These are phyloP conservation scores for Orbilia quercus DNA, from an alignment of 2,329 filamentous ascomycete species.

Conservation along the genomic window DNA sequence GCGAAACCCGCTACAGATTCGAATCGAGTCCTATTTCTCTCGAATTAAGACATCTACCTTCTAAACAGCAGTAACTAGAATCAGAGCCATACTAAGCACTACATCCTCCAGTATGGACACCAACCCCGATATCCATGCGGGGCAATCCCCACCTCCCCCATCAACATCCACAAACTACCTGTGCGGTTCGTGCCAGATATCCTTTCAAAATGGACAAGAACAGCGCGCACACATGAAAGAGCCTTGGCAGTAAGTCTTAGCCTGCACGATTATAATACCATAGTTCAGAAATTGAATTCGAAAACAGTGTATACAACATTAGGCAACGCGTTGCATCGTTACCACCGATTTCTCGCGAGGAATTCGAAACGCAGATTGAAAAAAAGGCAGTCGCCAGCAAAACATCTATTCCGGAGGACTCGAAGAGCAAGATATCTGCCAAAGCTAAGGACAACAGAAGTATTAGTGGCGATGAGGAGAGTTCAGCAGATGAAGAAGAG, in stretches of 20 bases:
- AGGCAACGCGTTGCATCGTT: conserved; percentile 57
- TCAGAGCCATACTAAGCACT: conserved; percentile 9
- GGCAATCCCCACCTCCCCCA: neutral
- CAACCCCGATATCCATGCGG: conserved; percentile 4
- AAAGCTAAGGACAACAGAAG: conserved; percentile 16
- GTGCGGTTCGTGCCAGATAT: conserved; percentile 57
- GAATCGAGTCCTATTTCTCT: too few species aligned
- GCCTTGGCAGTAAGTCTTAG: conserved; percentile 60
- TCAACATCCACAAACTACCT: conserved; percentile 26
- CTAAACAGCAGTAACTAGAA: too few species aligned
- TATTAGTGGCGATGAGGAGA: conserved; percentile 11
- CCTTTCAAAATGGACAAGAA: conserved; percentile 57
- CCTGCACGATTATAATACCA: conserved; percentile 12
- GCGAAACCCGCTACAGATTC: too few species aligned
- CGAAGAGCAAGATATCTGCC: conserved; percentile 25
- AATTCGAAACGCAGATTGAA: conserved; percentile 29
- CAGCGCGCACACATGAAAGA: conserved; percentile 60
- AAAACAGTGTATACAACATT: conserved; percentile 56
- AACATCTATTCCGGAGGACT: conserved; percentile 15
- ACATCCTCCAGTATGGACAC: conserved; percentile 9
- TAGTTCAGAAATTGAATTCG: conserved; percentile 54
- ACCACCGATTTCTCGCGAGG: conserved; percentile 51
- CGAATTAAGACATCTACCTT: too few species aligned
- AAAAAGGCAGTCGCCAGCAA: conserved; percentile 2
- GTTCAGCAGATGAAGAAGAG: conserved; percentile 31